Evolutionary conservation across 805 yeast species (phyloP).

Genomic region (Wickerhamiella cacticola): DNA sequence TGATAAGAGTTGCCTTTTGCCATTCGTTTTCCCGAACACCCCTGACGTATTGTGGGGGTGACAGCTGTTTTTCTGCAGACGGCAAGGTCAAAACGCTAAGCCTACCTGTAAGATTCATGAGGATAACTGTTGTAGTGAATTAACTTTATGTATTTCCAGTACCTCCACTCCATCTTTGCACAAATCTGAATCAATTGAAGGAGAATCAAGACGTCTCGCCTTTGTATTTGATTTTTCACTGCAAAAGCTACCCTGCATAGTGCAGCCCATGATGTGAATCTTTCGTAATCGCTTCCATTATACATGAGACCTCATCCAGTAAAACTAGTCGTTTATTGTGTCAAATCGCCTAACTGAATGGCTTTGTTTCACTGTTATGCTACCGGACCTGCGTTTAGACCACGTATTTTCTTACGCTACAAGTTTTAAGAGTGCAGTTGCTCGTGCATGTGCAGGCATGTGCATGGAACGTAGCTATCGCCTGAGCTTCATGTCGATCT

Average conservation of each 20-base stretch:
- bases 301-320: neutral
- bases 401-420: neutral
- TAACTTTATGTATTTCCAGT: no score
- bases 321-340: neutral
- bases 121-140: no score
- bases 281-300: neutral
- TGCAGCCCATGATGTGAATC: neutral
- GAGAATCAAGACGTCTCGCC: neutral
- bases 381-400: neutral
- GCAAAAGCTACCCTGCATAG: neutral
- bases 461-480: neutral
- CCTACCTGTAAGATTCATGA: neutral
- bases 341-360: neutral
- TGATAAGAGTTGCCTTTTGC: no score
- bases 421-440: neutral
- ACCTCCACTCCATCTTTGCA: no score
- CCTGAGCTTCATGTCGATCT: neutral
- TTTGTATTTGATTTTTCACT: neutral
- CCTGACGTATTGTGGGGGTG: neutral
- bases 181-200: neutral
- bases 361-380: neutral
- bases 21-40: neutral
- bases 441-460: conserved; percentile 1
- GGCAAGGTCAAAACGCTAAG: neutral
- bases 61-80: neutral